Conservation (phyloP, 1,139 yeast genomes). For the Suhomyces maxii region DNA sequence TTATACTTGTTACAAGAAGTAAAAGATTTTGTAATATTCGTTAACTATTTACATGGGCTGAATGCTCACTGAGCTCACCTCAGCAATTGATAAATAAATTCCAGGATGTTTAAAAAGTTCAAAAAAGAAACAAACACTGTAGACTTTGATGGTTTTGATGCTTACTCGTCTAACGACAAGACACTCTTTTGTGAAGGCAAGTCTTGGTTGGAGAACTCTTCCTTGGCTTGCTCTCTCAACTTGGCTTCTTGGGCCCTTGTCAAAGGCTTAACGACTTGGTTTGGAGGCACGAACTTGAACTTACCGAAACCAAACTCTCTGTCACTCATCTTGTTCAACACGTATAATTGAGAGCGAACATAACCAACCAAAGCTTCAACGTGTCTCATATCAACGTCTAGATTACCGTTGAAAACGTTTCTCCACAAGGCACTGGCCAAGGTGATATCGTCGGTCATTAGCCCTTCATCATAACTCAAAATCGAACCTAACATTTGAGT, state of each 20-base stretch:
- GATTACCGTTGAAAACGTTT: constrained; percentile 84
- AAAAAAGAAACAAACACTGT: not conserved
- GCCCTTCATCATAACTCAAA: constrained; percentile 90
- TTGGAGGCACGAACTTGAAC: constrained; percentile 83
- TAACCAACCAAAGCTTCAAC: constrained; percentile 86
- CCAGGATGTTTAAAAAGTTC: not conserved
- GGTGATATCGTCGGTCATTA: constrained; percentile 78
- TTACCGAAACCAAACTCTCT: constrained; percentile 91
- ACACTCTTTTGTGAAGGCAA: constrained; percentile 65
- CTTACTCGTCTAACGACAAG: constrained; percentile 59
- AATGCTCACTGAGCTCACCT: not conserved
- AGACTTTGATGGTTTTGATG: no score
- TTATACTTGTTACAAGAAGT: no score
- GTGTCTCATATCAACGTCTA: constrained; percentile 77
- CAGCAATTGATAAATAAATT: not conserved
- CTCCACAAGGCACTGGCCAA: constrained; percentile 90
- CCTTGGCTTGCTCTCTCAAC: constrained; percentile 34
- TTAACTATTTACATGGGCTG: not conserved
- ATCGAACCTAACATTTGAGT: constrained; percentile 87
- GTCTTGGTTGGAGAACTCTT: constrained; percentile 46
- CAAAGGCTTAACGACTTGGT: constrained; percentile 72
- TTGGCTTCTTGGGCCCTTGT: constrained; percentile 59
- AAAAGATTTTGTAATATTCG: not conserved
- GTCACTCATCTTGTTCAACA: constrained; percentile 80
- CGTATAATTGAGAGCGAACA: constrained; percentile 85